Evolutionary conservation across 352 stramenopile species (phyloP).

Genomic region (Phytophthora cactorum): DNA sequence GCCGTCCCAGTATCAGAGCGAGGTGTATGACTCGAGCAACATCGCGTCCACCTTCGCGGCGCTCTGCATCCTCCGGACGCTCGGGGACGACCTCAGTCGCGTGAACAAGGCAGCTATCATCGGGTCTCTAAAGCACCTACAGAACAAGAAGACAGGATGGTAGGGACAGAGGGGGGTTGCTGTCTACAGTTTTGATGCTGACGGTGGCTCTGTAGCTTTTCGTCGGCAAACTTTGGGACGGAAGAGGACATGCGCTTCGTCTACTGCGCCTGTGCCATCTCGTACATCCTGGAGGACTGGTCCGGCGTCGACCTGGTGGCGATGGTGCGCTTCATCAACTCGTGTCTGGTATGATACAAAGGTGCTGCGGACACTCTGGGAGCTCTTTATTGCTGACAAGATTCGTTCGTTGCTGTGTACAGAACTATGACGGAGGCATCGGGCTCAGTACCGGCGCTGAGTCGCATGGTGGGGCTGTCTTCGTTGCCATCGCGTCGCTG

Average conservation of each 20-base stretch:
- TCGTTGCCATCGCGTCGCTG: slow-evolving; percentile 77
- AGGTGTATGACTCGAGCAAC: slow-evolving; percentile 83
- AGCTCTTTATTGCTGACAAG: slow-evolving; percentile 12
- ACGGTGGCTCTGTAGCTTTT: slow-evolving; percentile 58
- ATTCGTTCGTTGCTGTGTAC: slow-evolving; percentile 9
- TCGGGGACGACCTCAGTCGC: slow-evolving; percentile 82
- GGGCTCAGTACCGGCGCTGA: slow-evolving; percentile 69
- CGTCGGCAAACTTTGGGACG: slow-evolving; percentile 65
- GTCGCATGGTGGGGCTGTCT: slow-evolving; percentile 78
- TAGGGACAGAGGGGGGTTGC: slow-evolving; percentile 16
- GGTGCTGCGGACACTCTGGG: not conserved
- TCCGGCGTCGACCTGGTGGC: slow-evolving; percentile 68
- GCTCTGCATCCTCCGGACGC: slow-evolving; percentile 83
- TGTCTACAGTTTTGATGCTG: not conserved
- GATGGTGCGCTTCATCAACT: slow-evolving; percentile 85
- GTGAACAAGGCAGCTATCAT: slow-evolving; percentile 80
- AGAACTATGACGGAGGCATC: slow-evolving; percentile 88
- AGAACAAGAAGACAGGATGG: slow-evolving; percentile 80
- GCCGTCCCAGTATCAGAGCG: slow-evolving; percentile 62
- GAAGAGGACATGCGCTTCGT: slow-evolving; percentile 92
- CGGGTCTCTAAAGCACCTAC: slow-evolving; percentile 61
- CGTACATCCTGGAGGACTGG: slow-evolving; percentile 88
- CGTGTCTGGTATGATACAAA: slow-evolving; percentile 62
- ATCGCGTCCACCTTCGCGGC: slow-evolving; percentile 88
- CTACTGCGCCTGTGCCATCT: slow-evolving; percentile 89